phyloP scores from a whole-genome alignment of 805 yeast genomes.

The Saccharomycopsis vini region DNA sequence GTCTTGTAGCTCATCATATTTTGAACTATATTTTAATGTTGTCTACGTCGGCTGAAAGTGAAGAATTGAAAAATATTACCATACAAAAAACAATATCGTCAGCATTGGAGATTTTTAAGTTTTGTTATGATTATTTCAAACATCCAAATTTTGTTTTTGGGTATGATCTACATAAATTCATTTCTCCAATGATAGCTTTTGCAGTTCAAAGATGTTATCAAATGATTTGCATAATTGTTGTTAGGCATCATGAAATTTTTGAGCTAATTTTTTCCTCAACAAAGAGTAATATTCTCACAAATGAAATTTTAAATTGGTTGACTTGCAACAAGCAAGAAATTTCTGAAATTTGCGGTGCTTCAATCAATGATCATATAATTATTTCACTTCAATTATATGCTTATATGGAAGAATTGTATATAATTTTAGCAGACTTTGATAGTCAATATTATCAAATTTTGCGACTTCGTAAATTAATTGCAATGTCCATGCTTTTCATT shows the following conservation, averaged over 20 bases:
- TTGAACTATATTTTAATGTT: slow-evolving; percentile 32
- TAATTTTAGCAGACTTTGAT: slow-evolving; percentile 19
- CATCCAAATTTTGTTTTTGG: slow-evolving; percentile 26
- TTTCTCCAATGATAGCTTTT: slow-evolving; percentile 25
- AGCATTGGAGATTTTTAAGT: slow-evolving; percentile 29
- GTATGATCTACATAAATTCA: slow-evolving; percentile 26
- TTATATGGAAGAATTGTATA: slow-evolving; percentile 20
- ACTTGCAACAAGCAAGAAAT: slow-evolving; percentile 13
- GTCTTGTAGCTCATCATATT: slow-evolving; percentile 25
- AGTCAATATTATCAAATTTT: slow-evolving; percentile 24
- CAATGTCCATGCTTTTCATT: slow-evolving; percentile 21
- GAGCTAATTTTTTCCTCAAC: background rate
- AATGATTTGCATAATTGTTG: slow-evolving; percentile 29
- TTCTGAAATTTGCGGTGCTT: slow-evolving; percentile 8
- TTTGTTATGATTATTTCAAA: slow-evolving; percentile 26
- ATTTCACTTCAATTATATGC: slow-evolving; percentile 19
- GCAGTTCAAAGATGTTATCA: slow-evolving; percentile 27
- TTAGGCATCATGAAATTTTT: slow-evolving; percentile 25
- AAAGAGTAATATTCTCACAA: background rate
- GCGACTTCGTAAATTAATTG: slow-evolving; percentile 23
- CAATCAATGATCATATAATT: slow-evolving; percentile 3
- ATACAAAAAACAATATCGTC: slow-evolving; percentile 27
- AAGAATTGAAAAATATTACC: slow-evolving; percentile 20
- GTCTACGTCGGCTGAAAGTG: slow-evolving; percentile 23
- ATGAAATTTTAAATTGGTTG: slow-evolving; percentile 20